Base-by-base conservation (phyloP, 1,284 basidiomycete genomes). In the Cryptococcus sp. region DNA sequence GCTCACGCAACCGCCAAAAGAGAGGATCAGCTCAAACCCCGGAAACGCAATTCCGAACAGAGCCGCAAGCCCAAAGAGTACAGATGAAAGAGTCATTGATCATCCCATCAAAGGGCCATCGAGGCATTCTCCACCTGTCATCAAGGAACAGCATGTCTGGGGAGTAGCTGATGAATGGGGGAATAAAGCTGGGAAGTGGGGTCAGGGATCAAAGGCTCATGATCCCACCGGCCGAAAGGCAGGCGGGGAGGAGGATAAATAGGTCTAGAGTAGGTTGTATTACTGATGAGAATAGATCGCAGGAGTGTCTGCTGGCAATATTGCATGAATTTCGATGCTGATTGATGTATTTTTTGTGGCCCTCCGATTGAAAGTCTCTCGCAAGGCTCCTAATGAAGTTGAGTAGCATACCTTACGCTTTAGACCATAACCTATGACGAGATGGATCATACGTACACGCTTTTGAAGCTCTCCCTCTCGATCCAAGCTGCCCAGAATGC, bases 401-500 rank as follows among this genome's bases (percentile, higher is more conserved):
- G n/a, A 10, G 31, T 23, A 7, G 45, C 34, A 24, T 52, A 52
- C 37, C 50, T 52, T 21, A 9, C n/a, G 16, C 32, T 28, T 28
- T 5, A 11, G 11, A 28, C 28, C 28, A 5, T 11, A 28, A 7
- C 31, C 25, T 14, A 51, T 37, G 21, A 9, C 16, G 22, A 22
- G 14, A 31, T 18, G 13, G 13, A n/a, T 36, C 13, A 34, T 16
- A 40, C 23, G 37, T 28, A 49, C 21, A 87, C 78, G 61, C 79
- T 81, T 73, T 83, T 81, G 83, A 85, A 90, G 69, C 85, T 86
- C 11, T 77, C 72, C 55, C 86, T 73, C 62, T 80, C 78, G 58
- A 78, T 79, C 73, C 87, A 78, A 13, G 78, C 78, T 58, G 84
- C 82, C 85, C 86, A 90, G 66, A 86, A 77, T 21, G 59, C 56